Evolutionary conservation across 139 green algal species (phyloP), one percentile per base, ranked within the genome.

Genomic region (Deuterostichococcus epilithicus): DNA sequence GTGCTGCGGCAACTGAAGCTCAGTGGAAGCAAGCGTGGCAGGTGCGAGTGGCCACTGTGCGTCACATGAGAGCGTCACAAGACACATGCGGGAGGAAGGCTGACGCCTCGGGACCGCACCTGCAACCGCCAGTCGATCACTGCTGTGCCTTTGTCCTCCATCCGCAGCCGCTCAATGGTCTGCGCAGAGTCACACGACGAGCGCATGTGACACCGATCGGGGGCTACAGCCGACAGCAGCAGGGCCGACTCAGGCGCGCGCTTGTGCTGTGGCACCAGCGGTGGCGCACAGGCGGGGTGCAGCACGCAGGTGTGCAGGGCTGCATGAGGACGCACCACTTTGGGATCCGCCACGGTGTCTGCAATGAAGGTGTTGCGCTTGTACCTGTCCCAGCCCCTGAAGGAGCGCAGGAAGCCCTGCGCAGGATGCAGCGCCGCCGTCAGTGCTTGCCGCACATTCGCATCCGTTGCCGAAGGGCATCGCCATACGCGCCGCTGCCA

Each of bases 401-500:
- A 92, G 6, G 67, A 81, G 10, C 85, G 79, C 34, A 87, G 88
- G 38, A 78, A 65, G 77, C 92, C 88, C 82, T 88, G 78, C 26
- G 20, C 10, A 67, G 26, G 59, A 5, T 67, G 23, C 5, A n/a
- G 26, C 2, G 23, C 37, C 15, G n/a, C n/a, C n/a, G 68, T 45
- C 68, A 52, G 15, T 10, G 13, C 68, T 28, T 23, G 38, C 28
- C 25, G 1, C 25, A 65, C 38, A 75, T n/a, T 2, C 22, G 34
- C 8, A 26, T 28, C 6, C 34, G 2, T 1, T 71, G 22, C 13
- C 3, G 42, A 42, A 36, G 26, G 8, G 5, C 13, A 67, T 52
- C 42, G 22, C 18, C 74, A 38, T 5, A 60, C 28, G 26, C 36
- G 70, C 18, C 32, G 72, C n/a, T 8, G 13, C 22, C 47, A 58